Evolutionary conservation across 2,329 filamentous ascomycete genomes (phyloP), one percentile per base, ranked within the genome.

Genomic region (Lecanicillium sp.): DNA sequence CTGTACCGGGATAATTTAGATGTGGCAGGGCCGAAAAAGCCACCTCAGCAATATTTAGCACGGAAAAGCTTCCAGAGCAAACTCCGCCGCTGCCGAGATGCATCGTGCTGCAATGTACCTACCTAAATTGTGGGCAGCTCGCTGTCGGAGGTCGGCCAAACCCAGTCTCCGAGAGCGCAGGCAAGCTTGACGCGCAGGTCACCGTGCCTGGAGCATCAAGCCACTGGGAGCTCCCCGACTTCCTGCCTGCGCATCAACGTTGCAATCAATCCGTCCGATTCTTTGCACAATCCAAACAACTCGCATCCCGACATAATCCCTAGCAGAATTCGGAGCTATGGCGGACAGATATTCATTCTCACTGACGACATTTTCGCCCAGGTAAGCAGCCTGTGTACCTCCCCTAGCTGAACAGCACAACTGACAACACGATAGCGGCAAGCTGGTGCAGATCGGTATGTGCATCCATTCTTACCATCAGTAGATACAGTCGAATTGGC

Each of bases 271-370:
- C 35, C 34, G 29, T 27, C 29, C 27, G 29, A n/a, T 28, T n/a
- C 22, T 7, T 25, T 25, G 22, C 22, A 25, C 22, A 25, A 25
- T 25, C 22, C 22, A 25, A 11, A 25, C 22, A 25, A 25, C 6
- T 25, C 11, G 7, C 22, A 25, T 25, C 22, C 22, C 42, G 37
- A 37, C 42, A 38, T 38, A 41, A 29, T 30, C 28, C 39, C 13
- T 14, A 39, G 27, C 22, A n/a, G n/a, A 46, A 39, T 29, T 44
- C 48, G 45, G 54, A 58, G 71, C 50, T 61, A 98, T 98, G 90
- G 90, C 92, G 59, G 92, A 98, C 69, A 79, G 92, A 73, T 98
- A 98, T 69, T 96, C 90, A 40, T 98, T 98, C 81, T 98, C 92
- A 44, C 78, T 98, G 62, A 98, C 92, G 49, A 98, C 92, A 49